Evolutionary conservation across 257 asterid species (phyloP).

Genomic region (Nicotiana paniculata): DNA sequence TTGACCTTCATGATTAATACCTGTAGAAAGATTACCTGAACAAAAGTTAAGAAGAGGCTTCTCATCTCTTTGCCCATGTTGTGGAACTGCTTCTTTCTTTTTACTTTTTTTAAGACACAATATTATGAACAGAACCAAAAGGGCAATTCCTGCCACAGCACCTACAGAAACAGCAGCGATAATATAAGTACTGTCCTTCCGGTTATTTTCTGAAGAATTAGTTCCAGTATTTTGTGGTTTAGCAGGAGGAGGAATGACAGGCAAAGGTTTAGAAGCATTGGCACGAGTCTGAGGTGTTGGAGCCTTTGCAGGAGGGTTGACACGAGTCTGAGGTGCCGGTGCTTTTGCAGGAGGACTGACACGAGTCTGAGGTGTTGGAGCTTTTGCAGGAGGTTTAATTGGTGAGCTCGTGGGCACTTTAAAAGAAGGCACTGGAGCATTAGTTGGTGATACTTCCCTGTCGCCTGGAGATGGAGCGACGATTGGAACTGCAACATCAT

Average conservation of each 20-base stretch:
- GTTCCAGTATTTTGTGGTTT: conserved; percentile 12
- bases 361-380: conserved; percentile 13
- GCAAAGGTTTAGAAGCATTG: conserved; percentile 10
- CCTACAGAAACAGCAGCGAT: conserved; percentile 34
- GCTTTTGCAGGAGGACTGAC: neutral
- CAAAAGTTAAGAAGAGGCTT: conserved; percentile 64
- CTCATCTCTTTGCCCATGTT: conserved; percentile 40
- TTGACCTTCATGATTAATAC: conserved; percentile 23
- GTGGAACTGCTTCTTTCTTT: conserved; percentile 24
- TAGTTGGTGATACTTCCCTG: conserved; percentile 13
- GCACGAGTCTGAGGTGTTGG: conserved; percentile 9
- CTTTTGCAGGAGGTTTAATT: conserved; percentile 9
- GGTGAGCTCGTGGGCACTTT: conserved; percentile 12
- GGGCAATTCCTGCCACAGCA: conserved; percentile 37
- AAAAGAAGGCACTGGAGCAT: conserved; percentile 15
- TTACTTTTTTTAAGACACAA: conserved; percentile 29
- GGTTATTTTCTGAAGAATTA: conserved; percentile 8
- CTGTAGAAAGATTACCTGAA: conserved; percentile 44
- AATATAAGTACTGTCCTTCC: conserved; percentile 15
- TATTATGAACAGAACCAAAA: conserved; percentile 35
- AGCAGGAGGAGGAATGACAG: conserved; percentile 1
- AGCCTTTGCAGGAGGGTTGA: neutral
- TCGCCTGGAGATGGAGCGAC: conserved; percentile 23
- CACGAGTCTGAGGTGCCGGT: neutral
- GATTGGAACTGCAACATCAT: neutral